Evolutionary conservation across 768 basidiomycete genomes (phyloP), one percentile per base, ranked within the genome.

Genomic region (Phylloporus scabripes): DNA sequence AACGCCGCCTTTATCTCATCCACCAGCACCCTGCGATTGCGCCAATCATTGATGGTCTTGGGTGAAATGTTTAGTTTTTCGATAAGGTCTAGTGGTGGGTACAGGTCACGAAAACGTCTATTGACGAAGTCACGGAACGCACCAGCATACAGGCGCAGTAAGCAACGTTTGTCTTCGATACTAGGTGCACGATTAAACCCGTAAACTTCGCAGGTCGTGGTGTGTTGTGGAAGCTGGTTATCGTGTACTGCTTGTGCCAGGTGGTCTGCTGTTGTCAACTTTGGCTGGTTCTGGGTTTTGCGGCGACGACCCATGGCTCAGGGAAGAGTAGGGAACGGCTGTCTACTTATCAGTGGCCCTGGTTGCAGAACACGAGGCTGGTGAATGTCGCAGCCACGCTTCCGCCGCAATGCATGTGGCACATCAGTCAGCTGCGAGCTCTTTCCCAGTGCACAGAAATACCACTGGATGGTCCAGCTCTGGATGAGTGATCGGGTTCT

Each of bases 131-230:
- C 14, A 14, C 21, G 8, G 10, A 36, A 10, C 40, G 40, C 38
- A 54, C 53, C 50, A 4, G 54, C 53, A 32, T 71, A 71, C 18
- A 72, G 48, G 3, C 69, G 68, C 11, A 69, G 46, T 8, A 73
- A 58, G 8, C 54, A 56, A 7, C 33, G 24, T 23, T 45, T 50
- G 2, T 61, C 53, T 14, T 55, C 45, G 1, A 46, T 14, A 3
- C 55, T 46, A 14, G 55, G 33, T 1, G 61, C 63, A 7, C 57
- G 57, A 4, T 45, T 34, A 39, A 74, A 72, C 1, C 72, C 72
- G 49, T 67, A 74, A 46, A 71, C 69, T 20, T 53, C 21, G 10
- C 58, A 46, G 10, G 72, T 72, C 45, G 66, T 60, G 0, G 43
- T 21, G 50, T 72, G 54, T 4, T 60, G 54, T 2, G 71, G 72